These are phyloP conservation scores for Podaxis sp. DNA, from an alignment of 768 basidiomycete species.

Conservation along the genomic window DNA sequence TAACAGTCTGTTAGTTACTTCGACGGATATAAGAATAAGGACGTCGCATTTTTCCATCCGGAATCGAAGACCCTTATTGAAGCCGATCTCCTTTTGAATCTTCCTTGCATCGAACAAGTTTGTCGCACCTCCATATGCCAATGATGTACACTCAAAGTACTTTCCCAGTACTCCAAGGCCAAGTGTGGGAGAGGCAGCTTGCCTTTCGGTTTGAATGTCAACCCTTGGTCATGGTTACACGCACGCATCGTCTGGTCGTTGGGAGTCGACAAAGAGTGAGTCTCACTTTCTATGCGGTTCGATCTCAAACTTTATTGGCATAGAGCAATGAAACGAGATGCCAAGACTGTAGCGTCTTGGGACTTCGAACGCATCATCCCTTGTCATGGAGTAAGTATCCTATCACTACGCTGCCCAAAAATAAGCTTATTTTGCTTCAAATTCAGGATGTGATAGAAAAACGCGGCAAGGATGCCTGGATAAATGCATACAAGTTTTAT, in stretches of 20 bases:
- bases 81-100: conserved; percentile 82
- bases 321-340: conserved; percentile 59
- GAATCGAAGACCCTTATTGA: conserved; percentile 68
- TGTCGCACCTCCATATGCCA: not conserved
- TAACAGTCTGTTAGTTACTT: conserved; percentile 49
- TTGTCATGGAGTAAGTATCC: conserved; percentile 48
- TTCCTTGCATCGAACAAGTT: conserved; percentile 76
- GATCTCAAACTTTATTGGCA: not conserved
- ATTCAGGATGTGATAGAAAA: conserved; percentile 56
- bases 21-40: conserved; percentile 68
- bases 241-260: conserved; percentile 28
- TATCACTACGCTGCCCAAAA: not conserved
- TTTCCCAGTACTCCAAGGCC: conserved; percentile 35
- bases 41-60: conserved; percentile 78
- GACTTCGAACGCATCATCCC: conserved; percentile 72
- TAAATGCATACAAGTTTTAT: conserved; percentile 32
- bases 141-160: not conserved
- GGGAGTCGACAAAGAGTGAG: conserved; percentile 36
- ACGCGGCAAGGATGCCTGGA: conserved; percentile 53
- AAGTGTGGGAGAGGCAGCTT: conserved; percentile 17
- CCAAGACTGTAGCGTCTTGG: conserved; percentile 64
- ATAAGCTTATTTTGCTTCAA: not conserved
- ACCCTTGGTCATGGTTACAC: conserved; percentile 33
- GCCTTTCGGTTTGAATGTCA: conserved; percentile 24
- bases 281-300: conserved; percentile 1